Percentiles rank a stretch among this genome's conserved stretches.
Conservation (phyloP, 1,284 basidiomycete species). For the Puccinia hordei region DNA sequence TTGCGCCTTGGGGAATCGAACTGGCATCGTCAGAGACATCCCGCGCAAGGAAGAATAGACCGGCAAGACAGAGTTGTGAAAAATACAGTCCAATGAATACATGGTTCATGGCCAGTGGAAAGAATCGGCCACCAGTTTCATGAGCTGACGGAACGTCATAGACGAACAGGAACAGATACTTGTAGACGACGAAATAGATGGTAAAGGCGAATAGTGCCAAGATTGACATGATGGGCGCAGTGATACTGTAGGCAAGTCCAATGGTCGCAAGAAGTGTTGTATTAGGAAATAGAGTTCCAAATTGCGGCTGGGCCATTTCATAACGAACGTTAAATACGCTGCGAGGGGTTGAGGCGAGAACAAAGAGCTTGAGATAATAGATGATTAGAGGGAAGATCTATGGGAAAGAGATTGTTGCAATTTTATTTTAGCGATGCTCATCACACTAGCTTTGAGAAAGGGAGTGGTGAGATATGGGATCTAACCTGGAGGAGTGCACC, state of each 20-base stretch:
- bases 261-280: slow-evolving; percentile 47
- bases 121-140: slow-evolving; percentile 94
- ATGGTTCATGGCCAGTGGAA: slow-evolving; percentile 89
- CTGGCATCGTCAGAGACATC: slow-evolving; percentile 16
- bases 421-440: neutral
- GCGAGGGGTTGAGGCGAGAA: slow-evolving; percentile 90
- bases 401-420: neutral
- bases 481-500: slow-evolving; percentile 74
- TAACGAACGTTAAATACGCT: slow-evolving; percentile 77
- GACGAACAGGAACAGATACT: slow-evolving; percentile 65
- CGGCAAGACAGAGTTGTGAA: slow-evolving; percentile 70
- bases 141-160: slow-evolving; percentile 69
- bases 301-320: slow-evolving; percentile 68
- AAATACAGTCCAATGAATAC: slow-evolving; percentile 91
- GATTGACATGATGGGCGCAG: slow-evolving; percentile 91
- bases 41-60: slow-evolving; percentile 42
- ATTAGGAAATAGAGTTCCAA: slow-evolving; percentile 71
- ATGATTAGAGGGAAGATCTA: slow-evolving; percentile 64
- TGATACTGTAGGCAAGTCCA: slow-evolving; percentile 74
- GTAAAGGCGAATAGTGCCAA: slow-evolving; percentile 81
- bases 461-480: neutral
- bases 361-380: slow-evolving; percentile 80
- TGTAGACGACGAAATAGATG: slow-evolving; percentile 80
- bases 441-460: neutral
- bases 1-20: slow-evolving; percentile 31